phyloP scores from a whole-genome alignment of 805 yeast species.

The Yueomyces sp. region DNA sequence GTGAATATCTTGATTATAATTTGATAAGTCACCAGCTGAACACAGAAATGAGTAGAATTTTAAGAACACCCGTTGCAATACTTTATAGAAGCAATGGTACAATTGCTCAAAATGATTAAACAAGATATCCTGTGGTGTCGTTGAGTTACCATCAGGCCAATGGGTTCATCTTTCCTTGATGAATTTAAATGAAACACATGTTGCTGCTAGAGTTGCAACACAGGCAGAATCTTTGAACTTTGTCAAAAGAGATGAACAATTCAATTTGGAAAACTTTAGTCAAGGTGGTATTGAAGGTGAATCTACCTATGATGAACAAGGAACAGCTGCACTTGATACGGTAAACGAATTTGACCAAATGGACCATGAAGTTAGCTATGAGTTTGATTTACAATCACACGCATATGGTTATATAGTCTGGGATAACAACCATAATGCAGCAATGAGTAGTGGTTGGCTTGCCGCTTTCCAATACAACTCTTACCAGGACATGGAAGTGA shows the following conservation, averaged over 20 bases:
- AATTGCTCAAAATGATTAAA: background rate
- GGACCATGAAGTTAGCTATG: background rate
- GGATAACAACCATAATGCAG: background rate
- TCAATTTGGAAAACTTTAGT: background rate
- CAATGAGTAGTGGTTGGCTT: background rate
- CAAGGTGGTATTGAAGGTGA: background rate
- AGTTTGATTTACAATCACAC: background rate
- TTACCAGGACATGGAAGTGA: background rate
- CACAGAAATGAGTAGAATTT: background rate
- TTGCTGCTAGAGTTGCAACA: background rate
- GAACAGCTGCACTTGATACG: background rate
- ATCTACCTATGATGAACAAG: background rate
- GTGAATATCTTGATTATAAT: background rate
- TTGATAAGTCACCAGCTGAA: background rate
- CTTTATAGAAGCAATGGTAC: background rate
- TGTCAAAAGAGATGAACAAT: background rate
- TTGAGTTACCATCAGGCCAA: background rate
- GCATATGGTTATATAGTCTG: background rate
- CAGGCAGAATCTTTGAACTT: background rate
- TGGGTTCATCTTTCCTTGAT: background rate
- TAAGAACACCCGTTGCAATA: background rate
- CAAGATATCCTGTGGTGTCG: background rate
- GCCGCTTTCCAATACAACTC: background rate
- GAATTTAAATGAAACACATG: background rate
- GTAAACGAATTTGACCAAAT: background rate